Percentiles rank a stretch among this genome's conserved stretches.
These are phyloP conservation scores for Erucastrum elatum DNA, from an alignment of 345 rosid species.

Conservation along the genomic window DNA sequence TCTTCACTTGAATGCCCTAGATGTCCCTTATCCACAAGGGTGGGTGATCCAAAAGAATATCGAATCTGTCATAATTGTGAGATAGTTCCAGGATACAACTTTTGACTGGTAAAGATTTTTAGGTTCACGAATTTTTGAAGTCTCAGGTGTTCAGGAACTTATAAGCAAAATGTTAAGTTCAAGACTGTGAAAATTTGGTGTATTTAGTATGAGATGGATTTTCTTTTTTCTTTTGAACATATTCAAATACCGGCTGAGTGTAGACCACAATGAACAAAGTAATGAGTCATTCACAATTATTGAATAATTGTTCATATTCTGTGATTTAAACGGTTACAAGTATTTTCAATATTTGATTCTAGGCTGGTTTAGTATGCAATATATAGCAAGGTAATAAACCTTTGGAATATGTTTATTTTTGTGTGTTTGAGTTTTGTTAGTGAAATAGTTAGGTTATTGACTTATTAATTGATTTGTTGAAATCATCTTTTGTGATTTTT, in stretches of 20 bases:
- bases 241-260: neutral
- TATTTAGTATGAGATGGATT: too few species aligned
- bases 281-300: neutral
- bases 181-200: too few species aligned
- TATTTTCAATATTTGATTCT: neutral
- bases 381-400: too few species aligned
- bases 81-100: slow-evolving; percentile 36
- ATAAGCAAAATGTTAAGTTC: neutral
- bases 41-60: slow-evolving; percentile 72
- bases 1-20: slow-evolving; percentile 68
- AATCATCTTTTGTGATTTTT: too few species aligned
- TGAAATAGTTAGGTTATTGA: too few species aligned
- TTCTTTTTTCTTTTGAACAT: too few species aligned
- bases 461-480: too few species aligned
- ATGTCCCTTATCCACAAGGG: slow-evolving; percentile 64
- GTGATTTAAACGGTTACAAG: neutral
- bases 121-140: neutral
- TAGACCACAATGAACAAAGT: neutral
- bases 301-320: neutral
- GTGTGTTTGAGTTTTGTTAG: too few species aligned
- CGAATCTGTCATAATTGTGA: slow-evolving; percentile 47
- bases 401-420: too few species aligned
- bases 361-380: too few species aligned
- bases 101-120: slow-evolving; percentile 23
- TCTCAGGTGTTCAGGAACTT: too few species aligned